phyloP scores from a whole-genome alignment of 1,139 yeast species.

The Suhomyces yuchorum region DNA sequence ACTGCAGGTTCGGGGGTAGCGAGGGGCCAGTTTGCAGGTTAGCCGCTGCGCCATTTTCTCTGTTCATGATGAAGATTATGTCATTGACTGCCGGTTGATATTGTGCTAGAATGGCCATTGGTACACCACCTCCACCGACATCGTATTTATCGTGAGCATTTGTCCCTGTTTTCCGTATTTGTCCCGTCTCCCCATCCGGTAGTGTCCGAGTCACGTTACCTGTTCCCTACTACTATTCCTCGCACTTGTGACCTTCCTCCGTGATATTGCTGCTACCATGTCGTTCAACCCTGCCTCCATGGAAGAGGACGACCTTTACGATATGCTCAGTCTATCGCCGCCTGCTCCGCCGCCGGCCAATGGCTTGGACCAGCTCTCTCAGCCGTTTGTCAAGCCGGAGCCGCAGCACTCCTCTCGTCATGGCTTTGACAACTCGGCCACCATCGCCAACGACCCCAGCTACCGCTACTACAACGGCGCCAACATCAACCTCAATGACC shows the following conservation, averaged over 20 bases:
- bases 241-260: background rate
- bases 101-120: background rate
- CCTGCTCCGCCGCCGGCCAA: conserved; percentile 5
- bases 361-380: conserved; percentile 3
- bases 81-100: background rate
- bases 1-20: background rate
- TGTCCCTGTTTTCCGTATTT: background rate
- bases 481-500: conserved; percentile 5
- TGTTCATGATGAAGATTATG: conserved; percentile 7
- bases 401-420: background rate
- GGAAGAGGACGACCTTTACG: conserved; percentile 17
- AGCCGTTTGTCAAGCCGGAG: conserved; percentile 3
- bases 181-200: background rate
- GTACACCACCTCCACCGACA: background rate
- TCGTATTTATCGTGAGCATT: background rate
- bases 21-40: conserved; percentile 6
- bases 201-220: background rate
- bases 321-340: conserved; percentile 17
- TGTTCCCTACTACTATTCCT: background rate
- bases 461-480: background rate
- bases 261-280: conserved; percentile 1
- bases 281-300: conserved; percentile 3
- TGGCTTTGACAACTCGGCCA: background rate
- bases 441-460: background rate
- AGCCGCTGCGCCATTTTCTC: conserved; percentile 9